Base-by-base conservation (phyloP, 129 eudicot species). In the Arctium minus region DNA sequence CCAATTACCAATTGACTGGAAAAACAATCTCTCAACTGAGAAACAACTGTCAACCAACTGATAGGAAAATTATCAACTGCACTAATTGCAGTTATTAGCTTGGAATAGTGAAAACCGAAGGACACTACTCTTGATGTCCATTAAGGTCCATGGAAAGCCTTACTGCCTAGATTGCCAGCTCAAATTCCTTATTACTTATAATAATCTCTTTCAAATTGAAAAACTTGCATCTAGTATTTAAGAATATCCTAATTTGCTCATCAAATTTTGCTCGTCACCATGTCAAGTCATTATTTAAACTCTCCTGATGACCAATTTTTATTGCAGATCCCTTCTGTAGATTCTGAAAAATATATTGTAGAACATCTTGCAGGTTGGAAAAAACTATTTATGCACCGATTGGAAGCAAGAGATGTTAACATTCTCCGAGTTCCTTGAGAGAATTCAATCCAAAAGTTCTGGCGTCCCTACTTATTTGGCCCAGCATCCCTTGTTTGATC, bases 341-440 rank as follows among this genome's bases (percentile, higher is more conserved):
- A 85, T 76, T 85, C 82, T 83, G 79, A 81, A 82, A 84, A 82
- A 30, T 30, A 48, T 79, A 35, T 79, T 46, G 32, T 78, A 79
- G 80, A 84, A 84, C 74, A 32, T 80, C 78, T 81, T 89, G 83
- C 92, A 96, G 99, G 99, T 96, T 46, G 99, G 99, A 5, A 93
- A 87, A 80, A 96, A 93, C 90, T 96, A 96, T 78, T 82, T 96
- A 67, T 86, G 92, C 89, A 73, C 88, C 0, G 98, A 96, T 13
- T 96, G 99, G 99, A 96, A 96, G 93, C 99, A 96, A 86, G 98
- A 96, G 87, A 83, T 96, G 42, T 88, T 93, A 84, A 89, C 98
- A 67, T 93, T 96, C 72, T 90, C 99, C 18, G 96, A 96, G 81
- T 96, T 96, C 69, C 96, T 96, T 50, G 98, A 92, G 80, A 93